Percentiles rank a stretch among this genome's conserved stretches.
Conservation (phyloP, 495 filamentous ascomycete species). For the Aspergillus baeticus region DNA sequence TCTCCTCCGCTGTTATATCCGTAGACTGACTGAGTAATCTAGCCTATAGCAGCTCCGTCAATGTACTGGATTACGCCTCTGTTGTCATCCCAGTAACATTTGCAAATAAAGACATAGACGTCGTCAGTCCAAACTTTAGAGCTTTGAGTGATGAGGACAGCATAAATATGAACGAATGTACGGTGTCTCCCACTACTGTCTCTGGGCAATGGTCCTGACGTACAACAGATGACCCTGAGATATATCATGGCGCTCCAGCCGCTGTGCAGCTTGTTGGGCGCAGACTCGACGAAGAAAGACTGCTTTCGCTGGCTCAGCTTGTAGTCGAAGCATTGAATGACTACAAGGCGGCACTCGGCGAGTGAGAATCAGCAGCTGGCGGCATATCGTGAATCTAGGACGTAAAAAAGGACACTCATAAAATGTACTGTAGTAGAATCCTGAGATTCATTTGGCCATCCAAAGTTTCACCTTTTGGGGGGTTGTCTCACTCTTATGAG, state of each 20-base stretch:
- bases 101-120: conserved; percentile 5
- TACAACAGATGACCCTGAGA: conserved; percentile 1
- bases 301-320: conserved; percentile 7
- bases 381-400: neutral
- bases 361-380: neutral
- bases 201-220: neutral
- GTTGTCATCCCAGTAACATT: conserved; percentile 5
- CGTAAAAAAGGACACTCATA: neutral
- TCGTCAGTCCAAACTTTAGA: conserved; percentile 6
- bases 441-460: neutral
- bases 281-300: conserved; percentile 7
- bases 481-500: neutral
- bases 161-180: conserved; percentile 4
- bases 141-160: neutral
- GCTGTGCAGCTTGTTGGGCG: conserved; percentile 9
- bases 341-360: neutral
- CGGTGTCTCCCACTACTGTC: neutral
- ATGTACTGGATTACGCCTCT: conserved; percentile 5
- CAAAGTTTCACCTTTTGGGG: neutral
- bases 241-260: conserved; percentile 6
- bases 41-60: conserved; percentile 9
- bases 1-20: neutral
- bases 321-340: conserved; percentile 8
- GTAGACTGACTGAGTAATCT: neutral
- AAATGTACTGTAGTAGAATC: conserved; percentile 4